phyloP scores from a whole-genome alignment of 768 basidiomycete genomes.

The Termitomyces sp. region DNA sequence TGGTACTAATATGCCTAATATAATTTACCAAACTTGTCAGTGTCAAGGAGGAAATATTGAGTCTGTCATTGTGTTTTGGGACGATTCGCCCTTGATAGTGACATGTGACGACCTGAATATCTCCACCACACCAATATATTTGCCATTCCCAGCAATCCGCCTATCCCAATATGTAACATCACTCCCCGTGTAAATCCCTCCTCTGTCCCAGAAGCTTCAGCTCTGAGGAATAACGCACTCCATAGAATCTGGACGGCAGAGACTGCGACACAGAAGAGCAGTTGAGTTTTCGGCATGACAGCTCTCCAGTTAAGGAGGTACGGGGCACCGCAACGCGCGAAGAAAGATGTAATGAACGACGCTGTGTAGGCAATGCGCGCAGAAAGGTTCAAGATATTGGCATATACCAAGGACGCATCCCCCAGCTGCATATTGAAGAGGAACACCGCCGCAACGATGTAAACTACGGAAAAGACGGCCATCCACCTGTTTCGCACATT shows the following conservation, averaged over 20 bases:
- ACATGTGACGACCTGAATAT: constrained; percentile 16
- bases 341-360: constrained; percentile 10
- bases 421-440: constrained; percentile 48
- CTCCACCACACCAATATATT: constrained; percentile 20
- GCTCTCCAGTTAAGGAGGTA: constrained; percentile 9
- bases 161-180: constrained; percentile 30
- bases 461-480: constrained; percentile 68
- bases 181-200: constrained; percentile 23
- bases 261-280: constrained; percentile 18
- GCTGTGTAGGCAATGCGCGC: constrained; percentile 53
- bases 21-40: background rate
- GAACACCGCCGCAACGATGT: constrained; percentile 50
- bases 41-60: background rate
- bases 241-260: constrained; percentile 25
- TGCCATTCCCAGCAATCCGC: constrained; percentile 17
- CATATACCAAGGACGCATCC: constrained; percentile 71
- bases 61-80: constrained; percentile 12
- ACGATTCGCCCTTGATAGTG: constrained; percentile 3
- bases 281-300: constrained; percentile 7
- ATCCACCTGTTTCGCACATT: constrained; percentile 53
- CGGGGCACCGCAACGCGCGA: constrained; percentile 21
- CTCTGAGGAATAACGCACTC: constrained; percentile 20
- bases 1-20: constrained; percentile 1
- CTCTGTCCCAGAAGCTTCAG: constrained; percentile 17
- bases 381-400: constrained; percentile 66